Evolutionary conservation across 208 protist genomes (phyloP).

Genomic region (Leishmania guyanensis): DNA sequence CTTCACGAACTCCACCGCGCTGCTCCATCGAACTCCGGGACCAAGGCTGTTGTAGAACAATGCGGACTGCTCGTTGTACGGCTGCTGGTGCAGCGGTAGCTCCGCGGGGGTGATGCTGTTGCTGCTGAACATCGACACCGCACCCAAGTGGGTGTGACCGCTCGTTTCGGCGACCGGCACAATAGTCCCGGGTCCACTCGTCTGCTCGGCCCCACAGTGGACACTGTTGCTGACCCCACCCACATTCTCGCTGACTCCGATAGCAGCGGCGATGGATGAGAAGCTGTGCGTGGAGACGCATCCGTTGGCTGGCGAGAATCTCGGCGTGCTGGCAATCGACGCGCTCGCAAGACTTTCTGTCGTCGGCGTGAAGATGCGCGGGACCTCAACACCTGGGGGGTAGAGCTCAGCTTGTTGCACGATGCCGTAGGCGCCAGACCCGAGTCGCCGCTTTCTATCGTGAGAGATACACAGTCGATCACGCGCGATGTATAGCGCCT

Average conservation of each 20-base stretch:
- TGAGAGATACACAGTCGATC: constrained; percentile 41
- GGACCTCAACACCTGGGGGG: constrained; percentile 28
- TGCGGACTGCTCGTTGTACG: constrained; percentile 40
- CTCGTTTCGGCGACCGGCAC: background rate
- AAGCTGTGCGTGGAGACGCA: constrained; percentile 4
- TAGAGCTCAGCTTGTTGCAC: constrained; percentile 74
- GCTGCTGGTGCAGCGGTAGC: constrained; percentile 49
- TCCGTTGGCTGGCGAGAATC: constrained; percentile 10
- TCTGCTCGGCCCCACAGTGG: background rate
- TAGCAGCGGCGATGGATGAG: constrained; percentile 10
- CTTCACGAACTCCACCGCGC: constrained; percentile 3
- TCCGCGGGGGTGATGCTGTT: constrained; percentile 2
- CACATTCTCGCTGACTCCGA: background rate
- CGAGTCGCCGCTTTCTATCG: constrained; percentile 31
- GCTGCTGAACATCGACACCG: background rate
- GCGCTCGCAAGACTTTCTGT: constrained; percentile 7
- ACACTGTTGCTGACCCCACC: constrained; percentile 1
- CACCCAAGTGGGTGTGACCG: background rate
- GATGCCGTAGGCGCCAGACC: constrained; percentile 59
- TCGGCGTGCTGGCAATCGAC: constrained; percentile 9
- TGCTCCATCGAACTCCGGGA: background rate
- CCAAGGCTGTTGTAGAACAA: constrained; percentile 46
- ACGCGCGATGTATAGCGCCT: constrained; percentile 42
- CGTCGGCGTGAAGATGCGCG: constrained; percentile 24
- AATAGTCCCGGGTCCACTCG: background rate